Evolutionary conservation across 2,329 filamentous ascomycete species (phyloP).

Genomic region (Aspergillus sp.): DNA sequence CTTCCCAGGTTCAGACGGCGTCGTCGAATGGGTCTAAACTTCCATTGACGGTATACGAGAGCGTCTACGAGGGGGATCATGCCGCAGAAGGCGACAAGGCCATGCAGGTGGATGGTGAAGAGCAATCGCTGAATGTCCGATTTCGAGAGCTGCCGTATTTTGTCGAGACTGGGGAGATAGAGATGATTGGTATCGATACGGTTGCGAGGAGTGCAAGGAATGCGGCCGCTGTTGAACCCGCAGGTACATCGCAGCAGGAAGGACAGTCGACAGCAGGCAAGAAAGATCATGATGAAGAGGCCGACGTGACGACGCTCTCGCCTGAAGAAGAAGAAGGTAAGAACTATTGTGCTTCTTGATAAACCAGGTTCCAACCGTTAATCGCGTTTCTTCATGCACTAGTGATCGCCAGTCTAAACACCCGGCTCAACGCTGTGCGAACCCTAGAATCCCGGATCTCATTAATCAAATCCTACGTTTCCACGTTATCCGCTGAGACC

Average conservation of each 20-base stretch:
- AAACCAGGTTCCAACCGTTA: slow-evolving; percentile 20
- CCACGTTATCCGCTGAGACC: slow-evolving; percentile 56
- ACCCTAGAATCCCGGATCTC: slow-evolving; percentile 76
- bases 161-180: slow-evolving; percentile 87
- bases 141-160: slow-evolving; percentile 80
- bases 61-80: slow-evolving; percentile 64
- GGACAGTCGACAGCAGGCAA: slow-evolving; percentile 13
- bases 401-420: slow-evolving; percentile 63
- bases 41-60: slow-evolving; percentile 86
- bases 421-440: slow-evolving; percentile 86
- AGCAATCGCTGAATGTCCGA: slow-evolving; percentile 52
- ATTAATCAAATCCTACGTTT: slow-evolving; percentile 68
- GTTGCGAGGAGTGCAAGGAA: slow-evolving; percentile 78
- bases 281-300: slow-evolving; percentile 19
- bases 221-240: slow-evolving; percentile 53
- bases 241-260: slow-evolving; percentile 6
- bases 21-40: slow-evolving; percentile 65
- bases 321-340: slow-evolving; percentile 57
- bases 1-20: slow-evolving; percentile 46
- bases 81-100: slow-evolving; percentile 50
- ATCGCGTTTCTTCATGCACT: not conserved
- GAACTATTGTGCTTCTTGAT: slow-evolving; percentile 9
- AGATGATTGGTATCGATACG: slow-evolving; percentile 96
- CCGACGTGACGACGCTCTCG: slow-evolving; percentile 33
- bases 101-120: slow-evolving; percentile 63